phyloP scores from a whole-genome alignment of 2,329 filamentous ascomycete species.

The Pezicula neosporulosa region DNA sequence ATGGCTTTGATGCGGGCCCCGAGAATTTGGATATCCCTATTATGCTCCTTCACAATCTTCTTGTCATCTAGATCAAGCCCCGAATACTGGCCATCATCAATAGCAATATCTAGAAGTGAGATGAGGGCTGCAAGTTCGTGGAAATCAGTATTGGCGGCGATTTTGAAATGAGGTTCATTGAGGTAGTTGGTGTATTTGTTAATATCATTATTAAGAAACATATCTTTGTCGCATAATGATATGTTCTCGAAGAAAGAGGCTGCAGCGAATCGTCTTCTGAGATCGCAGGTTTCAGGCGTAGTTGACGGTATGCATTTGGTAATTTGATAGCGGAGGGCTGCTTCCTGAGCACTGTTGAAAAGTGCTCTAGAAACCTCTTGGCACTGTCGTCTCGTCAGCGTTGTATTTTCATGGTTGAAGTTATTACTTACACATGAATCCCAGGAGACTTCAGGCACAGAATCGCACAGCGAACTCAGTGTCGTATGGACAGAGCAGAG shows the following conservation, averaged over 20 bases:
- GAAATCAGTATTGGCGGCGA: constrained; percentile 62
- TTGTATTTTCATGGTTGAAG: neutral
- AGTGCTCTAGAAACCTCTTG: constrained; percentile 44
- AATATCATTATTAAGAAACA: constrained; percentile 35
- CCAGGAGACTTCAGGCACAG: constrained; percentile 36
- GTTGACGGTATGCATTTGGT: constrained; percentile 56
- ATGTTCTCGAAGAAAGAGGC: constrained; percentile 56
- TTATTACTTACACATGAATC: constrained; percentile 31
- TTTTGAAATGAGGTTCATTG: constrained; percentile 43
- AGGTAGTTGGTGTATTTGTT: constrained; percentile 44
- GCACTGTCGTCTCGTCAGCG: constrained; percentile 37
- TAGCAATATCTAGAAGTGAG: constrained; percentile 67
- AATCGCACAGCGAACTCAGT: constrained; percentile 38
- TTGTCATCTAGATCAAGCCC: constrained; percentile 25
- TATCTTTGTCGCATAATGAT: constrained; percentile 34
- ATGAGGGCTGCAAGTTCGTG: constrained; percentile 61
- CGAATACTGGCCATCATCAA: constrained; percentile 57
- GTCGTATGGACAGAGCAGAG: constrained; percentile 37
- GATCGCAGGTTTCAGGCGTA: constrained; percentile 47
- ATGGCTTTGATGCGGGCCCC: constrained; percentile 54
- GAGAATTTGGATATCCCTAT: constrained; percentile 67
- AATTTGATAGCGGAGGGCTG: constrained; percentile 52
- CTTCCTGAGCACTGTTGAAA: constrained; percentile 41
- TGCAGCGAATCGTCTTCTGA: constrained; percentile 65
- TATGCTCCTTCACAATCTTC: constrained; percentile 53